Evolutionary conservation across 345 rosid genomes (phyloP).

Genomic region (Eucalyptus victrix): DNA sequence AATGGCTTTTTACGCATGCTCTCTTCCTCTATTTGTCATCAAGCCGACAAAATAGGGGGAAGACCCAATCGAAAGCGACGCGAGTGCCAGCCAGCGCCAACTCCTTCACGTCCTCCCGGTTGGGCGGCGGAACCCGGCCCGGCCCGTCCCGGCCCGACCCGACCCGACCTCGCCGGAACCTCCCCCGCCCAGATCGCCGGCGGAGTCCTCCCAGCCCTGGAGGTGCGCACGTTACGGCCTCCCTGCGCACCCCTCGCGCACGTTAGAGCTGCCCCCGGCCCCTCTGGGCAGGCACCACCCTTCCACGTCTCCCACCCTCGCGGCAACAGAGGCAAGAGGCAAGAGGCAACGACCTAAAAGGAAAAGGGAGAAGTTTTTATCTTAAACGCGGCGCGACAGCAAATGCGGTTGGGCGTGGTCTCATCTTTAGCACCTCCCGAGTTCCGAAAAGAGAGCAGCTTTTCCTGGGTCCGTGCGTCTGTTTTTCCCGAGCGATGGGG

Average conservation of each 20-base stretch:
- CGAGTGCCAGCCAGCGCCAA: background rate
- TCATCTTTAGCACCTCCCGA: background rate
- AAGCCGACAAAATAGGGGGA: background rate
- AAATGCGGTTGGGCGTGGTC: background rate
- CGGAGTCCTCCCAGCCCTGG: background rate
- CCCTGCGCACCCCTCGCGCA: background rate
- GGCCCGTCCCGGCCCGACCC: background rate
- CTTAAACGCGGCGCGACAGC: background rate
- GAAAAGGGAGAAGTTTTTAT: background rate
- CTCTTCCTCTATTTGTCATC: background rate
- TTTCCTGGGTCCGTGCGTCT: background rate
- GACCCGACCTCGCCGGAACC: background rate
- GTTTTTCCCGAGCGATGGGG: conserved; percentile 27
- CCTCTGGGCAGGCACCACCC: background rate
- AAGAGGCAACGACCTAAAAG: background rate
- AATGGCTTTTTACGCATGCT: background rate
- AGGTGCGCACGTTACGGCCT: conserved; percentile 6
- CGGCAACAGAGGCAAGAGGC: background rate
- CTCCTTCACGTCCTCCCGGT: conserved; percentile 6
- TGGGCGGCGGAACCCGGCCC: conserved; percentile 2
- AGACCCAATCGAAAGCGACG: background rate
- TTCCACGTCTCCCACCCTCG: background rate
- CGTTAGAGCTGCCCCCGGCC: background rate
- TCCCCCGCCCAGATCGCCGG: background rate
- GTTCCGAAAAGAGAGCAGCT: conserved; percentile 1